Percentiles rank a stretch among this genome's conserved stretches.
phyloP scores from a whole-genome alignment of 176 grass and related monocot genomes.

The Saccharum spontaneum region DNA sequence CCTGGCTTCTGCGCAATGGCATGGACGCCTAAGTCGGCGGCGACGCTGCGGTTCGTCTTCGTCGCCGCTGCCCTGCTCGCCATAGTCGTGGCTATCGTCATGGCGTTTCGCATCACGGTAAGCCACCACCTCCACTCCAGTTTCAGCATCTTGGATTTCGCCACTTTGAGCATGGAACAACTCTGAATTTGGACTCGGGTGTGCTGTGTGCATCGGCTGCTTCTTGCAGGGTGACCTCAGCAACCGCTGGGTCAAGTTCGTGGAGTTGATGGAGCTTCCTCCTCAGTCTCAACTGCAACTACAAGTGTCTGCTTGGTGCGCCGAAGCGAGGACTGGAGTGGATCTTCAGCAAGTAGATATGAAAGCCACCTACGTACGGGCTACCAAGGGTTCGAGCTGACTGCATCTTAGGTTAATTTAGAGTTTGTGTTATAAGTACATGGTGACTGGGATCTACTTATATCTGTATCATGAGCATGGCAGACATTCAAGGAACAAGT shows the following conservation, averaged over 20 bases:
- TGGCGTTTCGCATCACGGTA: slow-evolving; percentile 23
- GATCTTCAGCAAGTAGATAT: slow-evolving; percentile 29
- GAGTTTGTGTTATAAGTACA: background rate
- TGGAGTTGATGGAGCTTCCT: slow-evolving; percentile 21
- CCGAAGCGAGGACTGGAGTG: slow-evolving; percentile 3
- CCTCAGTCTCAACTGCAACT: background rate
- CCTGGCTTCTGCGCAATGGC: background rate
- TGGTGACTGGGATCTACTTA: background rate
- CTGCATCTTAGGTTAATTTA: background rate
- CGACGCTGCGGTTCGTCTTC: background rate
- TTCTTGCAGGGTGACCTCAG: slow-evolving; percentile 1
- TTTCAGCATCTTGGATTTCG: background rate
- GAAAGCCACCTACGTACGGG: background rate
- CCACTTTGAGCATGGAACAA: background rate
- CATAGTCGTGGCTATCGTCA: background rate
- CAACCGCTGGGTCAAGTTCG: background rate
- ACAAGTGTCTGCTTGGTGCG: slow-evolving; percentile 5
- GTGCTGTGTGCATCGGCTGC: background rate
- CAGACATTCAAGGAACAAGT: background rate
- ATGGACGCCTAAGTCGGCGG: background rate
- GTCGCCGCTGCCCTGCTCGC: background rate
- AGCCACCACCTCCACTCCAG: background rate
- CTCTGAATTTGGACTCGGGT: background rate
- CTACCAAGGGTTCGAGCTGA: background rate
- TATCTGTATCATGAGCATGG: background rate